Percentiles rank a stretch among this genome's conserved stretches.
Evolutionary conservation across 768 basidiomycete genomes (phyloP).

Genomic region (Auriculariales sp.): DNA sequence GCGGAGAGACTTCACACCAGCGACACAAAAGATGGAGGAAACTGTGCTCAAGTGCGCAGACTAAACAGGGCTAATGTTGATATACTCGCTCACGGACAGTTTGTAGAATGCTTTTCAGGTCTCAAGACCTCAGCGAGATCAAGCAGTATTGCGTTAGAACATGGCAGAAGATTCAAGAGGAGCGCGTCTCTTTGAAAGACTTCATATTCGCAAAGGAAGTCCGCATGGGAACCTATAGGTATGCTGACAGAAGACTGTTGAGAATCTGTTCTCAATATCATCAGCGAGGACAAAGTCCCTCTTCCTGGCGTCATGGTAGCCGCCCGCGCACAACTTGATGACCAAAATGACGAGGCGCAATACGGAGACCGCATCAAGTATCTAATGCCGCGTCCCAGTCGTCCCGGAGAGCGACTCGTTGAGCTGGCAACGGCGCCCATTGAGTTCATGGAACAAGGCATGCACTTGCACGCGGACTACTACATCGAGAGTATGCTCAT

Average conservation of each 20-base stretch:
- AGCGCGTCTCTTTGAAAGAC: slow-evolving; percentile 74
- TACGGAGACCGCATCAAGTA: slow-evolving; percentile 93
- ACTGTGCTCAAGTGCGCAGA: slow-evolving; percentile 64
- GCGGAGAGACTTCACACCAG: slow-evolving; percentile 79
- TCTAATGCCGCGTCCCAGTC: slow-evolving; percentile 53
- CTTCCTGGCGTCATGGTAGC: slow-evolving; percentile 90
- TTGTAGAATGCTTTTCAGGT: slow-evolving; percentile 83
- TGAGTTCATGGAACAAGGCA: slow-evolving; percentile 50
- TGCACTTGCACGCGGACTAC: slow-evolving; percentile 72
- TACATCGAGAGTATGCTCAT: slow-evolving; percentile 82
- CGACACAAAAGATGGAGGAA: slow-evolving; percentile 91
- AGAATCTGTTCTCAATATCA: not conserved
- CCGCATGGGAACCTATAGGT: slow-evolving; percentile 87
- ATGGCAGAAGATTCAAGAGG: slow-evolving; percentile 74
- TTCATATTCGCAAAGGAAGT: slow-evolving; percentile 94
- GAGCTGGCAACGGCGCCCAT: slow-evolving; percentile 65
- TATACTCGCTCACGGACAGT: no score
- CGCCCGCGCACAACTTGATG: slow-evolving; percentile 52
- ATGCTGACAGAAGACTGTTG: slow-evolving; percentile 10
- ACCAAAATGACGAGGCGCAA: slow-evolving; percentile 73
- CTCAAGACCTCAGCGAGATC: slow-evolving; percentile 76
- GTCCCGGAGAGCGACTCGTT: slow-evolving; percentile 47
- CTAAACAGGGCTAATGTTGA: not conserved
- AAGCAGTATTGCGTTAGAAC: slow-evolving; percentile 77
- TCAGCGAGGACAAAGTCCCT: slow-evolving; percentile 68